Base-by-base conservation (phyloP, 495 filamentous ascomycete genomes). In the Opeltia flavorubescens region DNA sequence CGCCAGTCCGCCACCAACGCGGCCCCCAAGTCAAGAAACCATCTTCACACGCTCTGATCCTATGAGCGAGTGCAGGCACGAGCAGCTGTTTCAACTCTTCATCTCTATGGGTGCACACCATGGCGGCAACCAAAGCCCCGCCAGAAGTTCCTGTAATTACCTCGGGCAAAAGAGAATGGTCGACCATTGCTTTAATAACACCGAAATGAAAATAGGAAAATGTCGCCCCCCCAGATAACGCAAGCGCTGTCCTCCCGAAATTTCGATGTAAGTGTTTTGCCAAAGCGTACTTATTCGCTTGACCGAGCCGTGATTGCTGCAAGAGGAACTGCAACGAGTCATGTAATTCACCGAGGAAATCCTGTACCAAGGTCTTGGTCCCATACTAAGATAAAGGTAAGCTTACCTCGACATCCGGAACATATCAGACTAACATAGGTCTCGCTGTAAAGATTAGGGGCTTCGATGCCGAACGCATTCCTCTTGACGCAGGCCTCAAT, bases 161-260 rank as follows among this genome's bases (percentile, higher is more conserved):
- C 49, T 89, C 82, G 0, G 93, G 93, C 5, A 96, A 63, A 1
- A 93, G 71, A 46, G 80, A 73, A 41, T 87, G 86, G 58, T 95
- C 91, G 0, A 96, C 72, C 20, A 96, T 72, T 20, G 89, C 89
- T 58, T 86, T 89, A 31, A 89, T 78, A 4, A 96, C 84, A 1
- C 91, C 91, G 46, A 96, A 91, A 57, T 98, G 91, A 57, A 95
- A 95, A 57, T 94, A 98, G 20, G 91, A 87, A 66, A 96, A 95
- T 2, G 83, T 83, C 5, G 89, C 91, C n/a, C 91, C 91, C 1
- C 91, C 91, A 7, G 85, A 93, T 4, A 96, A 68, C 61, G 89
- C 96, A 9, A 98, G 68, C 0, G 91, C 91, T 11, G 89, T 94
- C 17, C 88, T 82, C 17, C 91, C 91, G 55, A 80, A 95, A 59